A percentile compares a stretch with the other conserved stretches of the same genome.
These are phyloP conservation scores for Collybia mongolica DNA, from an alignment of 768 basidiomycete genomes.

Conservation along the genomic window DNA sequence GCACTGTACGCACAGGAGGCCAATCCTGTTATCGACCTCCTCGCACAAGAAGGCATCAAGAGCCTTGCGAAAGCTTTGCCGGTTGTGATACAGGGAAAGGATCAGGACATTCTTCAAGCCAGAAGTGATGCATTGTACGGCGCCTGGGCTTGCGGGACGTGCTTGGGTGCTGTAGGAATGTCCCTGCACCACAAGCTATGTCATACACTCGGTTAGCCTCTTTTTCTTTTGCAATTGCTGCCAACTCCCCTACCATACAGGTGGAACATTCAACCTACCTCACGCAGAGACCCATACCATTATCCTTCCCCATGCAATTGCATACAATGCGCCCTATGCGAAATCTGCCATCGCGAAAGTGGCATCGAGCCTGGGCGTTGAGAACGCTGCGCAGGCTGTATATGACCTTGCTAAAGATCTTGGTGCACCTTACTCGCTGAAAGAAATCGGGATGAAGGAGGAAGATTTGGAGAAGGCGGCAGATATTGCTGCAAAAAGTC, in stretches of 20 bases:
- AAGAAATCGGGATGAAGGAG: conserved; percentile 38
- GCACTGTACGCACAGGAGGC: conserved; percentile 35
- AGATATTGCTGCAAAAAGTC: conserved; percentile 33
- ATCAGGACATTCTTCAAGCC: conserved; percentile 24
- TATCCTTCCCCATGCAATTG: conserved; percentile 37
- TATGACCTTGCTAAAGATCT: conserved; percentile 22
- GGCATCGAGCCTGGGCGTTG: conserved; percentile 23
- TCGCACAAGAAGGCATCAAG: conserved; percentile 35
- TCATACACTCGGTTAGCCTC: conserved; percentile 31
- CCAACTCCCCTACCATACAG: conserved; percentile 10
- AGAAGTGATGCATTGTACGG: conserved; percentile 34
- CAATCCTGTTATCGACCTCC: conserved; percentile 33
- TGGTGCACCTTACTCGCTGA: conserved; percentile 29
- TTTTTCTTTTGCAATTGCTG: conserved; percentile 8
- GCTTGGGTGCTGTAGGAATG: conserved; percentile 33
- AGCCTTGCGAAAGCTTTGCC: conserved; percentile 30
- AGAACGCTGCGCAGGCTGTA: conserved; percentile 19
- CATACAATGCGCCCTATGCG: conserved; percentile 36
- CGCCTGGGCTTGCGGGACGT: conserved; percentile 35
- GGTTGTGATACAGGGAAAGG: conserved; percentile 17
- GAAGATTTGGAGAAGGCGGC: conserved; percentile 36
- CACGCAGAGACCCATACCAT: conserved; percentile 43
- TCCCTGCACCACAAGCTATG: conserved; percentile 40
- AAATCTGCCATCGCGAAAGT: conserved; percentile 27
- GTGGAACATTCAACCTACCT: conserved; percentile 38